Percentiles rank a stretch among this genome's conserved stretches.
These are phyloP conservation scores for Chloranthus sessilifolius DNA, from an alignment of 164 flowering plant genomes.

Conservation along the genomic window DNA sequence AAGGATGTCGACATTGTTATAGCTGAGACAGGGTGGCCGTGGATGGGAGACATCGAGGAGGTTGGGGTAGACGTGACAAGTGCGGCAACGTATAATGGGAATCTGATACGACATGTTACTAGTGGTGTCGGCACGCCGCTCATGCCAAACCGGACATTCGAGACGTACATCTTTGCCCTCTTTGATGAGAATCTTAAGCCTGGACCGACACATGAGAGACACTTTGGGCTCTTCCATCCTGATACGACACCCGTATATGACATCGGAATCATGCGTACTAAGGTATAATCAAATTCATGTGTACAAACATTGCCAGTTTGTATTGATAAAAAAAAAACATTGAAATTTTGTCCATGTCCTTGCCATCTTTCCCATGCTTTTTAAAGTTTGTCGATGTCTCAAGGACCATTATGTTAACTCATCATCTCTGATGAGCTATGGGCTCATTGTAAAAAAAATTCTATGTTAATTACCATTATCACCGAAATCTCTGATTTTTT, in stretches of 20 bases:
- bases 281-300: constrained; percentile 33
- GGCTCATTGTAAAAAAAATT: too few relatives aligned
- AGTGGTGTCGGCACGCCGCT: constrained; percentile 69
- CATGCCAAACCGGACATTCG: constrained; percentile 70
- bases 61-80: constrained; percentile 37
- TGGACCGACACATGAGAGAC: constrained; percentile 55
- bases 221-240: constrained; percentile 62
- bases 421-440: too few relatives aligned
- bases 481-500: too few relatives aligned
- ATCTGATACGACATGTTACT: constrained; percentile 45
- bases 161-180: constrained; percentile 64
- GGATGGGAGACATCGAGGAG: constrained; percentile 48
- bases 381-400: too few relatives aligned
- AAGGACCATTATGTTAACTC: too few relatives aligned
- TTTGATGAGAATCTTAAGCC: constrained; percentile 77
- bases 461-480: too few relatives aligned
- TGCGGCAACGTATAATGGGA: constrained; percentile 54
- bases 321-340: too few relatives aligned
- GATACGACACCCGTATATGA: constrained; percentile 61
- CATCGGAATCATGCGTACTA: constrained; percentile 42
- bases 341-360: too few relatives aligned
- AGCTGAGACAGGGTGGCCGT: constrained; percentile 86
- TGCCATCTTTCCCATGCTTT: too few relatives aligned
- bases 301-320: too few relatives aligned
- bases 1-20: constrained; percentile 61